Conservation (phyloP, 331 rosid species). For the Pyracantha coccinea region DNA sequence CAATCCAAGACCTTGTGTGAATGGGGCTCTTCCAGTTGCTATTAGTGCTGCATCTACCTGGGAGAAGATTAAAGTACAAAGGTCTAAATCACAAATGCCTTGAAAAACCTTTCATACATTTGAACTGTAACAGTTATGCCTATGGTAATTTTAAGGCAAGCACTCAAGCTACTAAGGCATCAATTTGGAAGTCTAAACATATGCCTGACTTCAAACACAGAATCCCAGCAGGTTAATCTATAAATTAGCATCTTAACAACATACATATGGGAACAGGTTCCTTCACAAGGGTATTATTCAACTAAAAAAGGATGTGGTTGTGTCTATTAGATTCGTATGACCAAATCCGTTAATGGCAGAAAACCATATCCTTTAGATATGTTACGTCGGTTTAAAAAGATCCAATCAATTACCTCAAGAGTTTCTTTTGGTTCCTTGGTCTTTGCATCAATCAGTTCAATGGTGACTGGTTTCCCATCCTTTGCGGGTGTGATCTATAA, state of each 20-base stretch:
- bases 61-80: slow-evolving; percentile 13
- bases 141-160: neutral
- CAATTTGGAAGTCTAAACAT: neutral
- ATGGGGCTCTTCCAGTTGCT: slow-evolving; percentile 99
- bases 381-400: neutral
- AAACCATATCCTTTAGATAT: neutral
- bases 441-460: slow-evolving; percentile 96
- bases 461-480: slow-evolving; percentile 91
- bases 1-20: slow-evolving; percentile 94
- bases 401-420: slow-evolving; percentile 61
- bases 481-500: slow-evolving; percentile 89
- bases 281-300: neutral
- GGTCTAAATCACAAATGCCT: slow-evolving; percentile 13
- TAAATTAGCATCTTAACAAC: neutral
- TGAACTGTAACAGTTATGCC: slow-evolving; percentile 1
- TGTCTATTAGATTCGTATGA: neutral
- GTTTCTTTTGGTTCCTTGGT: slow-evolving; percentile 86
- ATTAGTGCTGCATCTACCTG: slow-evolving; percentile 98
- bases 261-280: slow-evolving; percentile 5
- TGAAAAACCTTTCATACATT: slow-evolving; percentile 6
- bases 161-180: neutral
- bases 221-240: neutral
- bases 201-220: neutral
- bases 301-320: neutral
- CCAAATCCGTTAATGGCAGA: neutral